Evolutionary conservation across 2,329 filamentous ascomycete species (phyloP).

Genomic region (Ophiostoma fasciatum): DNA sequence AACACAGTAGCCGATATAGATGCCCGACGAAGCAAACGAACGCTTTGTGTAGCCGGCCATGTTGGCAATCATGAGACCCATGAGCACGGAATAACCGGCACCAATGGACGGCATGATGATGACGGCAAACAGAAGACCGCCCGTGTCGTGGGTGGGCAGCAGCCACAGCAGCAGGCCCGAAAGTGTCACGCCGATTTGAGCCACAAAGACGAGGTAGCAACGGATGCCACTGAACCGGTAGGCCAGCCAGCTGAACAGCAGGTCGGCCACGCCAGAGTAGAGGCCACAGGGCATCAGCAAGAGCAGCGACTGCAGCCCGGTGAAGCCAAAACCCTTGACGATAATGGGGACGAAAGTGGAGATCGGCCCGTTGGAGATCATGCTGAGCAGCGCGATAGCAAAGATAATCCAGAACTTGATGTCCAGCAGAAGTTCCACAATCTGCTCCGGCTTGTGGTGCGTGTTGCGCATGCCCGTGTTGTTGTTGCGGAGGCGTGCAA

Average conservation of each 20-base stretch:
- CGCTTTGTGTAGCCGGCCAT: conserved; percentile 37
- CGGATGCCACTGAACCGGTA: conserved; percentile 13
- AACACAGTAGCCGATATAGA: conserved; percentile 36
- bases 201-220: conserved; percentile 20
- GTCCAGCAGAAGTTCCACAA: conserved; percentile 21
- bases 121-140: conserved; percentile 29
- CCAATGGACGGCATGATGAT: conserved; percentile 30
- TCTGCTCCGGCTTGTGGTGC: conserved; percentile 28
- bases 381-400: conserved; percentile 22
- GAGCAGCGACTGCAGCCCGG: conserved; percentile 26
- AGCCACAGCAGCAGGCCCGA: conserved; percentile 27
- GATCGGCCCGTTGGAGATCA: conserved; percentile 29
- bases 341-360: conserved; percentile 30
- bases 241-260: conserved; percentile 24
- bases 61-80: conserved; percentile 29
- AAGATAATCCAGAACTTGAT: conserved; percentile 26
- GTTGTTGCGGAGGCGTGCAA: conserved; percentile 16
- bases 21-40: conserved; percentile 29
- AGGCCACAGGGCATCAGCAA: conserved; percentile 25
- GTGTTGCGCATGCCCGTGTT: conserved; percentile 27
- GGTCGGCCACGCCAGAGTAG: conserved; percentile 21
- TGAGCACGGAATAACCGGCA: conserved; percentile 33
- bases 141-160: conserved; percentile 25
- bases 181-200: conserved; percentile 26
- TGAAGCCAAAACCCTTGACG: conserved; percentile 29